Evolutionary conservation across 1,284 basidiomycete genomes (phyloP), one percentile per base, ranked within the genome.

Genomic region (Gomphus sp.): DNA sequence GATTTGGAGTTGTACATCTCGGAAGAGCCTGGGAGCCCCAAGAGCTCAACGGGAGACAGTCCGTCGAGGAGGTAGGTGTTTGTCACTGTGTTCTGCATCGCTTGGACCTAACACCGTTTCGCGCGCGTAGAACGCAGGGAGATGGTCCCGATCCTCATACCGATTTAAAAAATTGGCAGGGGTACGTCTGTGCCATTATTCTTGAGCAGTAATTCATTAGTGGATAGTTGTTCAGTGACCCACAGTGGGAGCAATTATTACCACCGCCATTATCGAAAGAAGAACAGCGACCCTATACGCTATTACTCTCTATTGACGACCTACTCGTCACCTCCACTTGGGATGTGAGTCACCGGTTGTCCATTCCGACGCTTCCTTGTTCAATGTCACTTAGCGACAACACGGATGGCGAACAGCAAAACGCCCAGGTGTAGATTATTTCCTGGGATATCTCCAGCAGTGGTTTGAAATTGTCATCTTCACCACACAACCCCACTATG

Each of bases 391-490:
- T 28, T 61, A 93, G 91, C 85, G 91, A 56, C 79, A 87, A 75
- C 77, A 89, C 66, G 92, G 92, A 37, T 95, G 92, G 92, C 78
- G 90, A 64, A 94, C 91, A 3, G 92, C 91, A 41, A 95, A 95
- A 73, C 85, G 97, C 55, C 96, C 96, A 1, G 97, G 97, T 3
- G 89, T 96, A 9, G 97, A 99, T 71, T 98, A 98, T 73, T 99
- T 98, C 81, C 78, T 99, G 54, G 94, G 84, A 37, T 98, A 99
- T 72, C 80, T 99, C 48, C 93, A 93, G 0, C 95, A 98, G 68
- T 98, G 98, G 74, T 99, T 93, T 72, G 96, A 99, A 76, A 86
- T 99, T 62, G 95, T 99, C 25, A 78, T 99, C 58, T 99, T 98
- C 76, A 98, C 95, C 12, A 82, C 86, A 9, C 93, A 98, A 74